phyloP scores from a whole-genome alignment of 306 rosid species.

The Trifolium fragiferum region DNA sequence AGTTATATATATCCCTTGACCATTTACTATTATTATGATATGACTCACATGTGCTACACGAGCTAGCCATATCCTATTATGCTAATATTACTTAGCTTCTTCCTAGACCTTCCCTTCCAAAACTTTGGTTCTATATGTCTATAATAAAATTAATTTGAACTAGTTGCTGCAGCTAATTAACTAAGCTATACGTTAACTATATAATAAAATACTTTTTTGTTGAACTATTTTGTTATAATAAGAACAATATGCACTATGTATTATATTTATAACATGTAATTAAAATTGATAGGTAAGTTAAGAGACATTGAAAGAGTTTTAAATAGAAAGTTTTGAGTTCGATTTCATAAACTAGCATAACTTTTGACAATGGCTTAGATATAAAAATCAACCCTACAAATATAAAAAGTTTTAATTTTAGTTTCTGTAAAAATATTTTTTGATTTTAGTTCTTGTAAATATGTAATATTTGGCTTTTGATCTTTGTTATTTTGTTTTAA shows the following conservation, averaged over 20 bases:
- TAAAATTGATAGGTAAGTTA: neutral
- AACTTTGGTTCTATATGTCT: neutral
- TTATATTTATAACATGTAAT: neutral
- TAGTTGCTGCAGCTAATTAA: neutral
- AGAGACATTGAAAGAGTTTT: neutral
- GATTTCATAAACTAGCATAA: neutral
- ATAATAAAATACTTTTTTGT: neutral
- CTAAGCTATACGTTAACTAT: neutral
- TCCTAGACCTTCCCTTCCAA: slow-evolving; percentile 25
- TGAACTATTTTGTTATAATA: neutral
- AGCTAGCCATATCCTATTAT: slow-evolving; percentile 27
- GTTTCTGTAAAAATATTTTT: no score
- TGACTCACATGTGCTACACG: slow-evolving; percentile 39
- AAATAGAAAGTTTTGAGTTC: neutral
- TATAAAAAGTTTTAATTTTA: no score
- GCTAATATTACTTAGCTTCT: slow-evolving; percentile 28
- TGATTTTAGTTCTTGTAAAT: no score
- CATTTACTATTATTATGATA: slow-evolving; percentile 21
- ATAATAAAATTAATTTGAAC: neutral
- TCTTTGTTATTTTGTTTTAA: no score
- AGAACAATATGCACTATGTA: neutral
- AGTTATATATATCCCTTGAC: slow-evolving; percentile 25
- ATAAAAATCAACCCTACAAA: no score
- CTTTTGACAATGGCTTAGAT: no score
- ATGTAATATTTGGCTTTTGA: no score